phyloP scores from a whole-genome alignment of 495 filamentous ascomycete genomes.

The Tuber calosporum region DNA sequence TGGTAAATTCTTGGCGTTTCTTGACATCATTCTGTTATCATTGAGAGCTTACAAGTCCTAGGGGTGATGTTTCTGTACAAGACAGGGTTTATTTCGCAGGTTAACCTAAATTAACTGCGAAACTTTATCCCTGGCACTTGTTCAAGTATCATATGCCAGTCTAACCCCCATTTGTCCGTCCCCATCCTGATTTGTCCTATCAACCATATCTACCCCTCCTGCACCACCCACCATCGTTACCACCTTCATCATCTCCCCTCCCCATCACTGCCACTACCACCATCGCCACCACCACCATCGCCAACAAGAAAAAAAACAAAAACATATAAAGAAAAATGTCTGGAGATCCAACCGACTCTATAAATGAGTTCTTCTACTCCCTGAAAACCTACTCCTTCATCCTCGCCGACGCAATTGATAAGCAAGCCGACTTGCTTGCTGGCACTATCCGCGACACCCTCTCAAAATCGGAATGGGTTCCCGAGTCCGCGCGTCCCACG shows the following conservation, averaged over 20 bases:
- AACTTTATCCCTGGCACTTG: no score
- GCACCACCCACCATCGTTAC: neutral
- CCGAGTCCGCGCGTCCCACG: constrained; percentile 56
- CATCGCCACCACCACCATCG: neutral
- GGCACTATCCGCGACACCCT: constrained; percentile 56
- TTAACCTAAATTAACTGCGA: no score
- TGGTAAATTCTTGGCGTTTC: neutral
- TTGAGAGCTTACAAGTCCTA: no score
- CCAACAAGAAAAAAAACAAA: constrained; percentile 6
- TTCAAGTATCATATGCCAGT: no score
- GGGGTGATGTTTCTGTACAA: no score
- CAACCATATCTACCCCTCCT: neutral
- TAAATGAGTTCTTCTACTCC: constrained; percentile 20
- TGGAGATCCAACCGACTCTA: constrained; percentile 14
- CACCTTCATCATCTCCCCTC: neutral
- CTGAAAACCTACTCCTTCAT: constrained; percentile 50
- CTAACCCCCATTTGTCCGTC: neutral
- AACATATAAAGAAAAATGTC: constrained; percentile 22
- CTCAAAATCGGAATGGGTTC: constrained; percentile 60
- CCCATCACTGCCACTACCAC: neutral
- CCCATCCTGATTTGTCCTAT: neutral
- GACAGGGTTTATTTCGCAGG: no score
- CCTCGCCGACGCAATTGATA: constrained; percentile 70
- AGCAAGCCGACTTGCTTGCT: constrained; percentile 64
- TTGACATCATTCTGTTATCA: no score